Evolutionary conservation across 495 filamentous ascomycete genomes (phyloP).

Genomic region (Clohesyomyces aquaticus): DNA sequence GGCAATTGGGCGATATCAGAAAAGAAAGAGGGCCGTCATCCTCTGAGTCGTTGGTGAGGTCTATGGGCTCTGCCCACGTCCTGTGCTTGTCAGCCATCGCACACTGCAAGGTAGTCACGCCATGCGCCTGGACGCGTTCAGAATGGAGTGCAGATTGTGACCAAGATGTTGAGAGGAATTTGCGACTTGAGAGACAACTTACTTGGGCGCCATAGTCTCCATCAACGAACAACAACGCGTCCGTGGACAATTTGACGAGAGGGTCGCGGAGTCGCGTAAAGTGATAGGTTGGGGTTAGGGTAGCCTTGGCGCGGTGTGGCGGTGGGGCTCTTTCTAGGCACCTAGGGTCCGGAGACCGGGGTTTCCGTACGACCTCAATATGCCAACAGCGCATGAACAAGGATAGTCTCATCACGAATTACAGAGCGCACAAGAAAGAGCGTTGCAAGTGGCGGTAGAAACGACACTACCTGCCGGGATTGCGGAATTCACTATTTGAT

Average conservation of each 20-base stretch:
- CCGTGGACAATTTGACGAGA: background rate
- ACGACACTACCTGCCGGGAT: too few species aligned
- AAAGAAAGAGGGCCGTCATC: slow-evolving; percentile 8
- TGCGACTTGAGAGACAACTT: background rate
- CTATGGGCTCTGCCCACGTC: slow-evolving; percentile 6
- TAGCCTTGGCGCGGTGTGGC: too few species aligned
- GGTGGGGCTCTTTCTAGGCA: too few species aligned
- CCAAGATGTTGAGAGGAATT: background rate
- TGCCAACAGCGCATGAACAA: too few species aligned
- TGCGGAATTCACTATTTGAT: too few species aligned
- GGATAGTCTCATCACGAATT: too few species aligned
- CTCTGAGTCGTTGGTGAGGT: slow-evolving; percentile 15
- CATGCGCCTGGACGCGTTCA: background rate
- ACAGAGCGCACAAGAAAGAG: too few species aligned
- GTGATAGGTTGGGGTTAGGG: background rate
- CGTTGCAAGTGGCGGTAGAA: too few species aligned
- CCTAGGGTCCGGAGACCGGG: too few species aligned
- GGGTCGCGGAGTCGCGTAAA: slow-evolving; percentile 5
- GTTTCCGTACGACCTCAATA: too few species aligned
- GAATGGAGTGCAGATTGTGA: background rate
- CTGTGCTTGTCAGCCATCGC: slow-evolving; percentile 4
- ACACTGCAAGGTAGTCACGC: background rate
- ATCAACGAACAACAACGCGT: slow-evolving; percentile 1
- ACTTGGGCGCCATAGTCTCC: slow-evolving; percentile 10
- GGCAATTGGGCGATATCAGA: background rate